Evolutionary conservation across 2,329 filamentous ascomycete genomes (phyloP).

Genomic region (Herpotrichia juniperi): DNA sequence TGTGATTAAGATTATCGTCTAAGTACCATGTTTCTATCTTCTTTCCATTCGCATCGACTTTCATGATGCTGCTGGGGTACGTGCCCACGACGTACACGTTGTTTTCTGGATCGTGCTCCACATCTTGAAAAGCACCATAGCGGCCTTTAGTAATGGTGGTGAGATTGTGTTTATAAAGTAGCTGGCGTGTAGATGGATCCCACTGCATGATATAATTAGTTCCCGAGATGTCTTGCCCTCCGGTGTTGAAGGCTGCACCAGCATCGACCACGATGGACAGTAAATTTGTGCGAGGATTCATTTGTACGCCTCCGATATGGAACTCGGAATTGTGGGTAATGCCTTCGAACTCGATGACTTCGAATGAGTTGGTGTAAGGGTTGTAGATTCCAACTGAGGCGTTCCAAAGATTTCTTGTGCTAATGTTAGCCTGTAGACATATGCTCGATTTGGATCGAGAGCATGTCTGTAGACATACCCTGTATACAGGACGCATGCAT

Average conservation of each 20-base stretch:
- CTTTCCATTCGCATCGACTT: conserved; percentile 16
- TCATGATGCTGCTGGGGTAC: conserved; percentile 17
- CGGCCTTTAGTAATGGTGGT: conserved; percentile 14
- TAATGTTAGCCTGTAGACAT: background rate
- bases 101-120: conserved; percentile 21
- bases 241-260: conserved; percentile 11
- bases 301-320: conserved; percentile 15
- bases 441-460: background rate
- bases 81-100: conserved; percentile 25
- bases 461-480: conserved; percentile 5
- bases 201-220: conserved; percentile 15
- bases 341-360: conserved; percentile 10
- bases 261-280: conserved; percentile 15
- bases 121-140: conserved; percentile 26
- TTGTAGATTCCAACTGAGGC: conserved; percentile 15
- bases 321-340: conserved; percentile 15
- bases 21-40: conserved; percentile 20
- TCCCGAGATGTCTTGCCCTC: conserved; percentile 15
- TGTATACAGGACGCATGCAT: conserved; percentile 13
- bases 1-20: conserved; percentile 4
- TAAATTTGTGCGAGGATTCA: conserved; percentile 8
- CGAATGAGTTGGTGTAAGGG: conserved; percentile 7
- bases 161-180: conserved; percentile 14
- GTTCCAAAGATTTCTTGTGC: conserved; percentile 12
- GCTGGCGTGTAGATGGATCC: conserved; percentile 5